Base-by-base conservation (phyloP, 2,329 filamentous ascomycete genomes). In the Anthostomella pinea region DNA sequence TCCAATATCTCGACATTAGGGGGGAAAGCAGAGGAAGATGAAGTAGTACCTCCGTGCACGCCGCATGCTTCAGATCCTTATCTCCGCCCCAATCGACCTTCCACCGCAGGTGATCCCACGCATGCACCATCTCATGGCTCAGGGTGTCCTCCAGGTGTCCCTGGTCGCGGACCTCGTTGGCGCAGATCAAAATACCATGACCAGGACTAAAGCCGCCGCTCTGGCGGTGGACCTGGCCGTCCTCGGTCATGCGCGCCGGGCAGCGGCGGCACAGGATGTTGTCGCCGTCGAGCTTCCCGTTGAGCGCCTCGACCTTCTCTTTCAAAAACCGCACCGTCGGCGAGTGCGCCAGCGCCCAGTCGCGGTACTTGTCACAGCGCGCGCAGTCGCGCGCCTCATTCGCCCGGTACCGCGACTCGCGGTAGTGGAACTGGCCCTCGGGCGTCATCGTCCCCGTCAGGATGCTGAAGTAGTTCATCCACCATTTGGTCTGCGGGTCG, bases 121-220 rank as follows among this genome's bases (percentile, higher is more conserved):
- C 90, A 63, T 98, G 93, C 35, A 98, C 85, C 88, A 98, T 94
- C 69, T 98, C 93, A 64, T 98, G 93, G 18, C 90, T 83, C 56
- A 98, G 70, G 8, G 90, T 95, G 62, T 98, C 93, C 68, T 98
- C 93, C 51, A 95, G 64, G 59, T 95, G 88, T 20, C 82, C 81
- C 39, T 81, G 71, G 58, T 88, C 81, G 41, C 83, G 73, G 58
- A 97, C 79, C 65, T 93, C 83, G 65, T 98, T 98, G 33, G 93
- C 88, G 65, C 93, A 98, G 15, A 98, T 73, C 57, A 94, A 61
- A 46, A 98, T 96, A 23, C 93, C 93, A 59, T 89, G 85, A 33
- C 85, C 75, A 1, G 89, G 82, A 60, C 84, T 83, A 61, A 97
- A 97, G 1, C 93, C 93, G 17, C 91, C 93, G 21, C 77, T 77